Conservation (phyloP, 805 yeast species). For the Pichia gijzeniarum region DNA sequence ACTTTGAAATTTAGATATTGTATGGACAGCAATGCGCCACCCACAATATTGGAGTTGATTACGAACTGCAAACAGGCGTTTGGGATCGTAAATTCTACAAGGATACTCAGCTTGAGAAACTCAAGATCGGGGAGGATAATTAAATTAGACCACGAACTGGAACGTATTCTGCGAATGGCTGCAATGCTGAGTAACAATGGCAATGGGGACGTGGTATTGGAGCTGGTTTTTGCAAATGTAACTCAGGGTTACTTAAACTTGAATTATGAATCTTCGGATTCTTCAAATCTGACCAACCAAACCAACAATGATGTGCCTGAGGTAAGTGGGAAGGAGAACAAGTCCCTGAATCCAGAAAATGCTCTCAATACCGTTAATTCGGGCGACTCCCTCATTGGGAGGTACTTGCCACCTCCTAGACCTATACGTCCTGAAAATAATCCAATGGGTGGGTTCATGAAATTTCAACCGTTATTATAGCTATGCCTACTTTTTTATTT, state of each 20-base stretch:
- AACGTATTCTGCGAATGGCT: constrained; percentile 33
- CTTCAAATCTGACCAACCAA: background rate
- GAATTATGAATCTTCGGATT: constrained; percentile 19
- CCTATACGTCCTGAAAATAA: constrained; percentile 10
- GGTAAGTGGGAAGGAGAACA: background rate
- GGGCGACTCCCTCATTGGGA: constrained; percentile 6
- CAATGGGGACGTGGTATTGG: constrained; percentile 34
- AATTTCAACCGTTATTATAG: constrained; percentile 27
- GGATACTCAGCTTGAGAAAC: constrained; percentile 33
- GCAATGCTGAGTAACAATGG: constrained; percentile 15
- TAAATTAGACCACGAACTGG: constrained; percentile 41
- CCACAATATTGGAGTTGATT: constrained; percentile 69
- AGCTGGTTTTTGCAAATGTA: constrained; percentile 29
- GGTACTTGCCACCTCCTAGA: constrained; percentile 15
- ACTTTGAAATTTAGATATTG: constrained; percentile 62
- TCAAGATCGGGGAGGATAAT: constrained; percentile 27
- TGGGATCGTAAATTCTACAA: constrained; percentile 37
- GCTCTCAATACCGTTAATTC: background rate
- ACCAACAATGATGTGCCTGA: background rate
- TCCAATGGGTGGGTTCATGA: constrained; percentile 18
- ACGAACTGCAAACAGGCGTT: constrained; percentile 75
- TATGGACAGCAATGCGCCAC: constrained; percentile 64
- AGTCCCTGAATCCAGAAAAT: background rate
- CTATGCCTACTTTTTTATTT: too few relatives aligned
- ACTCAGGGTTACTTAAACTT: constrained; percentile 26